Conservation (phyloP, 352 stramenopile species). For the Halophytophthora batemanensis region DNA sequence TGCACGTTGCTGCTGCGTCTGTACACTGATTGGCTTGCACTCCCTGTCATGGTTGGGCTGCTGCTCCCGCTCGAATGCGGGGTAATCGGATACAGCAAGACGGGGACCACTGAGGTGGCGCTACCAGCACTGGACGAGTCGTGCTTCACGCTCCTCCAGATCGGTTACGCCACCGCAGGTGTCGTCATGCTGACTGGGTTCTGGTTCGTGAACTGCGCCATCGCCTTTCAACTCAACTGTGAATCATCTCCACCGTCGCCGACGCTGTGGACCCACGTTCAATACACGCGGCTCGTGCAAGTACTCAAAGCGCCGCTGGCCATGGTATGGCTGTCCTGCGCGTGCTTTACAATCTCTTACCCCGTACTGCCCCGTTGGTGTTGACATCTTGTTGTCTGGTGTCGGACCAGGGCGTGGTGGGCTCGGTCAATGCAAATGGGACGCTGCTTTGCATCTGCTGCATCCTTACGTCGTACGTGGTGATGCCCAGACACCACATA, state of each 20-base stretch:
- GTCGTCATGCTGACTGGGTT: conserved; percentile 25
- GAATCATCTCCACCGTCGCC: conserved; percentile 45
- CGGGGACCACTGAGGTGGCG: conserved; percentile 8
- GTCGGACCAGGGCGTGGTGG: conserved; percentile 28
- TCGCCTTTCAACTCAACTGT: conserved; percentile 61
- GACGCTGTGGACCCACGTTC: conserved; percentile 58
- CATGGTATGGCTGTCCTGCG: conserved; percentile 26
- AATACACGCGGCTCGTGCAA: conserved; percentile 38
- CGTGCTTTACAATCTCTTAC: neutral
- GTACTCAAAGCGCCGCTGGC: conserved; percentile 41
- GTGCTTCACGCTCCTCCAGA: conserved; percentile 38
- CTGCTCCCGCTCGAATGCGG: conserved; percentile 53
- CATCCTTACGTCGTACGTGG: conserved; percentile 27
- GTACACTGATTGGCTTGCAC: conserved; percentile 50
- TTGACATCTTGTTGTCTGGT: conserved; percentile 1
- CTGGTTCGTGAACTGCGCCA: conserved; percentile 24
- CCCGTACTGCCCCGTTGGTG: neutral
- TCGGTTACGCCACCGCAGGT: conserved; percentile 26
- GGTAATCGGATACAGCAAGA: conserved; percentile 40
- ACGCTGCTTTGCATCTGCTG: conserved; percentile 28
- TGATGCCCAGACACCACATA: neutral
- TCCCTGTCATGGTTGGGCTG: conserved; percentile 51
- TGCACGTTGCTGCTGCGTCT: conserved; percentile 45
- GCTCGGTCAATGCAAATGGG: conserved; percentile 38
- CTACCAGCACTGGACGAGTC: conserved; percentile 22